phyloP scores from a whole-genome alignment of 768 basidiomycete species.

The Amanita phalloides region DNA sequence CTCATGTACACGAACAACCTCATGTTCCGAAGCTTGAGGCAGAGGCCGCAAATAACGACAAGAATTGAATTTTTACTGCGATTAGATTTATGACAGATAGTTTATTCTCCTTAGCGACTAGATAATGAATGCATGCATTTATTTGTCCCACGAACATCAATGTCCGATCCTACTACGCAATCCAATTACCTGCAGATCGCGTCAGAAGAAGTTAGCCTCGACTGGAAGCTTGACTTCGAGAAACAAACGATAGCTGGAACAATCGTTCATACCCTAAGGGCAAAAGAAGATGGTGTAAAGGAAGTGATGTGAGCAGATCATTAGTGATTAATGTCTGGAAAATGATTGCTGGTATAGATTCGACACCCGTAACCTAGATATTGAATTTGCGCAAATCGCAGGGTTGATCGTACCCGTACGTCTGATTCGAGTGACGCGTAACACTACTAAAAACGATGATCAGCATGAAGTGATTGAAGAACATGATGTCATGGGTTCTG shows the following conservation, averaged over 20 bases:
- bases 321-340: neutral
- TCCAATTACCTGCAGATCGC: constrained; percentile 67
- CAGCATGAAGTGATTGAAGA: constrained; percentile 46
- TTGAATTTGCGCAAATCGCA: constrained; percentile 43
- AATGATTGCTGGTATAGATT: constrained; percentile 31
- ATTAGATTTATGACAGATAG: no score
- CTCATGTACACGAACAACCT: constrained; percentile 33
- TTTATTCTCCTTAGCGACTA: neutral
- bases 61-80: neutral
- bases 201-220: constrained; percentile 58
- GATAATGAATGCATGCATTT: neutral
- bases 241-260: constrained; percentile 50
- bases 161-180: constrained; percentile 60
- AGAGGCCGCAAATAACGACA: neutral
- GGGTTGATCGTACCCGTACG: constrained; percentile 38
- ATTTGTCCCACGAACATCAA: neutral
- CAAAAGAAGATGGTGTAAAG: constrained; percentile 38
- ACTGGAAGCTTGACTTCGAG: constrained; percentile 74
- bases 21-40: constrained; percentile 13
- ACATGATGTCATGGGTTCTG: constrained; percentile 69
- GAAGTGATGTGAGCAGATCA: constrained; percentile 44
- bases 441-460: neutral
- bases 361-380: constrained; percentile 63
- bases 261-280: constrained; percentile 50
- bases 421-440: constrained; percentile 1